Evolutionary conservation across 768 basidiomycete species (phyloP).

Genomic region (Sporobolomyces phaffii): DNA sequence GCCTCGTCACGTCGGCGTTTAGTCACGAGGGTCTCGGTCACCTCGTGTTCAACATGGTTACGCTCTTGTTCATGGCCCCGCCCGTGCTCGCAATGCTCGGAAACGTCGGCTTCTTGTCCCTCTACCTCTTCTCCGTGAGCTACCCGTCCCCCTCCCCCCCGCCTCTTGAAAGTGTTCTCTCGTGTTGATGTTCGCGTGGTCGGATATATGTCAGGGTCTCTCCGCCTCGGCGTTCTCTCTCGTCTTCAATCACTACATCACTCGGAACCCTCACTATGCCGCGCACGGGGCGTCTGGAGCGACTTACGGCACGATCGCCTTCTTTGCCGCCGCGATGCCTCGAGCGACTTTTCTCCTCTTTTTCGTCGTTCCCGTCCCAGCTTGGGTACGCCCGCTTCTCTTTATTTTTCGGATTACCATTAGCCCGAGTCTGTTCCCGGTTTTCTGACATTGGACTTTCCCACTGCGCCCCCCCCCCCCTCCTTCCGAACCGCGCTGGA

Average conservation of each 20-base stretch:
- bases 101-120: conserved; percentile 57
- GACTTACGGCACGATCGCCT: conserved; percentile 63
- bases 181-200: neutral
- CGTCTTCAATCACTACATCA: conserved; percentile 16
- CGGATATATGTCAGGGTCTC: conserved; percentile 13
- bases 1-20: conserved; percentile 63
- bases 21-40: conserved; percentile 46
- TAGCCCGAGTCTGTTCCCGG: no score
- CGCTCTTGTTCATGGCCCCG: conserved; percentile 58
- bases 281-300: conserved; percentile 66
- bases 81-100: conserved; percentile 61
- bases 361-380: conserved; percentile 62
- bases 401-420: neutral
- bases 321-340: conserved; percentile 67
- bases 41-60: conserved; percentile 24
- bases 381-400: conserved; percentile 53
- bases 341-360: conserved; percentile 63
- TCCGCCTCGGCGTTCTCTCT: conserved; percentile 13
- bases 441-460: no score
- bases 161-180: neutral
- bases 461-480: no score
- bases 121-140: conserved; percentile 62
- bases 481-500: no score
- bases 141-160: no score
- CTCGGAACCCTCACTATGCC: conserved; percentile 17